These are phyloP conservation scores for Colletotrichum sp. DNA, from an alignment of 2,329 filamentous ascomycete species.

Conservation along the genomic window DNA sequence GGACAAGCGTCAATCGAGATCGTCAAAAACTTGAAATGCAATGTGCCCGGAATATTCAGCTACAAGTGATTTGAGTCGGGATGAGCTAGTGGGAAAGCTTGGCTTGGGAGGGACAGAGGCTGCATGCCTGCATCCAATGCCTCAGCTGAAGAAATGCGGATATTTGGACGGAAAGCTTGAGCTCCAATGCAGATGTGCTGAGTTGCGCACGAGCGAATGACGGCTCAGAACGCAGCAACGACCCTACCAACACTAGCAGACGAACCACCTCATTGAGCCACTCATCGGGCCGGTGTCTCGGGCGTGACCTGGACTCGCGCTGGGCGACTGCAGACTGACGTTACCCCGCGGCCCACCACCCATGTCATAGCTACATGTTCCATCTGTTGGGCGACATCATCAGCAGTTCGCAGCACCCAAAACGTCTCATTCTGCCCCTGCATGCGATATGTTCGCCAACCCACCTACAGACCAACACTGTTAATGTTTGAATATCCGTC, in stretches of 20 bases:
- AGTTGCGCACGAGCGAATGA: not conserved
- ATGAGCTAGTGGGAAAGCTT: not conserved
- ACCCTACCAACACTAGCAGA: not conserved
- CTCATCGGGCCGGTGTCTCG: not conserved
- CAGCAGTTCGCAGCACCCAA: conserved; percentile 9
- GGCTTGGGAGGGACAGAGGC: not conserved
- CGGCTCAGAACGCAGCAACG: not conserved
- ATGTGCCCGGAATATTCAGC: not conserved
- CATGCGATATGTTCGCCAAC: not conserved
- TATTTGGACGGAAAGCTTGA: not conserved
- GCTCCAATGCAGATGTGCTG: not conserved
- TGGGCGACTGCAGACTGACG: conserved; percentile 8
- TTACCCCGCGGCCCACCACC: conserved; percentile 21
- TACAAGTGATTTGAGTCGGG: not conserved
- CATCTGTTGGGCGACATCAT: conserved; percentile 16
- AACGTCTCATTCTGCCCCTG: not conserved
- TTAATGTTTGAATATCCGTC: not conserved
- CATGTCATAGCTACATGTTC: conserved; percentile 19
- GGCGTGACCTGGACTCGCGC: conserved; percentile 7
- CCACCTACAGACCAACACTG: not conserved
- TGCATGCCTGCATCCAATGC: not conserved
- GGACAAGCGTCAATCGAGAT: not conserved
- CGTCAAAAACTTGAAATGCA: not conserved
- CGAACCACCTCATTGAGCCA: not conserved
- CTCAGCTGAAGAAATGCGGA: not conserved